Evolutionary conservation across 2,329 filamentous ascomycete genomes (phyloP).

Genomic region (Bipolaris zeicola): DNA sequence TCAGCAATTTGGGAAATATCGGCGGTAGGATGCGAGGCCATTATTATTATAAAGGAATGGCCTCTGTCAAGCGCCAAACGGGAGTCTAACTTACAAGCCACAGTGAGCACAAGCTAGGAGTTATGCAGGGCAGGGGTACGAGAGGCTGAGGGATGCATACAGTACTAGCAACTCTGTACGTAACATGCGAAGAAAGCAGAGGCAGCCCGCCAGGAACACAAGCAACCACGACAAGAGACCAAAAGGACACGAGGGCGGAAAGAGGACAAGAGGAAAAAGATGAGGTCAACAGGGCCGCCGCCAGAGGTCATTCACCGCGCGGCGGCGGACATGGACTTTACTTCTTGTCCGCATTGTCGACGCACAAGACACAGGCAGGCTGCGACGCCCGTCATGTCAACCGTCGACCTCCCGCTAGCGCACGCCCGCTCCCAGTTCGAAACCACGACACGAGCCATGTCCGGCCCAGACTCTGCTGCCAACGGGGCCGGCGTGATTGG

Average conservation of each 20-base stretch:
- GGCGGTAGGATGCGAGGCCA: slow-evolving; percentile 19
- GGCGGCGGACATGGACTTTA: slow-evolving; percentile 2
- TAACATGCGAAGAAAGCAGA: background rate
- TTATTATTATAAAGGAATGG: slow-evolving; percentile 18
- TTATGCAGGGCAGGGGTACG: slow-evolving; percentile 19
- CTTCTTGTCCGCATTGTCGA: slow-evolving; percentile 22
- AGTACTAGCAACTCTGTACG: background rate
- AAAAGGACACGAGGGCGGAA: background rate
- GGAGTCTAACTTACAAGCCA: slow-evolving; percentile 39
- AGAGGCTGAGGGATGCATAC: background rate
- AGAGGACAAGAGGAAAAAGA: background rate
- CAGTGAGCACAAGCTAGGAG: slow-evolving; percentile 25
- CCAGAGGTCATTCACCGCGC: slow-evolving; percentile 9
- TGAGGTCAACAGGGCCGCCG: slow-evolving; percentile 2
- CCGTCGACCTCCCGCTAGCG: slow-evolving; percentile 23
- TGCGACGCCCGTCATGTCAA: slow-evolving; percentile 19
- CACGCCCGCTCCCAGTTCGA: slow-evolving; percentile 14
- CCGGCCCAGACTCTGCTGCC: slow-evolving; percentile 15
- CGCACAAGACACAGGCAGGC: slow-evolving; percentile 25
- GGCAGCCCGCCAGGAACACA: no score
- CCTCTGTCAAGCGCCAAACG: slow-evolving; percentile 15
- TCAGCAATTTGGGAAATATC: slow-evolving; percentile 14
- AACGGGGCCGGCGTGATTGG: slow-evolving; percentile 20
- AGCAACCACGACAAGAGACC: background rate
- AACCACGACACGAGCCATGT: slow-evolving; percentile 14